These are phyloP conservation scores for Epichloe sibirici DNA, from an alignment of 2,329 filamentous ascomycete species.

Conservation along the genomic window DNA sequence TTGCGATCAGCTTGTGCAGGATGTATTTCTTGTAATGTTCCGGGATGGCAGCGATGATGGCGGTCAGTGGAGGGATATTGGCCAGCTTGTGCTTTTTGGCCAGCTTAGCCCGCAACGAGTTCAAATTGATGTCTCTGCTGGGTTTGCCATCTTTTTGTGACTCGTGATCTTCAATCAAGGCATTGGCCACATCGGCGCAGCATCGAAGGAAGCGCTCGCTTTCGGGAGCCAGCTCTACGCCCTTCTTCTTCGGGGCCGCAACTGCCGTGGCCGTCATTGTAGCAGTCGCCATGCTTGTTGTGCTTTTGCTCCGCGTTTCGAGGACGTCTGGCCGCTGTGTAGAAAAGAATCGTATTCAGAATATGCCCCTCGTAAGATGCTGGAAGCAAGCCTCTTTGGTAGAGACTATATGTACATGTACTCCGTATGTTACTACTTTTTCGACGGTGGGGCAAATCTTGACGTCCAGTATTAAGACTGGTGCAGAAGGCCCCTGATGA, in stretches of 20 bases:
- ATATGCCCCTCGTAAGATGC: not conserved
- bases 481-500: not conserved
- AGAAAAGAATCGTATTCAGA: not conserved
- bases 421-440: not conserved
- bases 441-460: constrained; percentile 2
- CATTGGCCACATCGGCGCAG: constrained; percentile 90
- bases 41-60: constrained; percentile 96
- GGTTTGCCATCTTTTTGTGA: constrained; percentile 61
- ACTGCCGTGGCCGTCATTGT: constrained; percentile 54
- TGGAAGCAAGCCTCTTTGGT: not conserved
- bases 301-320: not conserved
- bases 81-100: constrained; percentile 86
- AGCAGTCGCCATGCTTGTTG: constrained; percentile 27
- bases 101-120: constrained; percentile 72
- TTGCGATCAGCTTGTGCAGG: constrained; percentile 87
- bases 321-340: not conserved
- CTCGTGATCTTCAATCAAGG: constrained; percentile 89
- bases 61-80: constrained; percentile 81
- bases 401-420: not conserved
- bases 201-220: constrained; percentile 90
- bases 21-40: constrained; percentile 99
- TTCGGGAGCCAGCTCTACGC: constrained; percentile 70
- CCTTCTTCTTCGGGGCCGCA: constrained; percentile 59
- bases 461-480: constrained; percentile 4
- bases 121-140: constrained; percentile 84